Evolutionary conservation across 202 grass and related monocot species (phyloP), one percentile per base, ranked within the genome.

Genomic region (Panicum hallii): DNA sequence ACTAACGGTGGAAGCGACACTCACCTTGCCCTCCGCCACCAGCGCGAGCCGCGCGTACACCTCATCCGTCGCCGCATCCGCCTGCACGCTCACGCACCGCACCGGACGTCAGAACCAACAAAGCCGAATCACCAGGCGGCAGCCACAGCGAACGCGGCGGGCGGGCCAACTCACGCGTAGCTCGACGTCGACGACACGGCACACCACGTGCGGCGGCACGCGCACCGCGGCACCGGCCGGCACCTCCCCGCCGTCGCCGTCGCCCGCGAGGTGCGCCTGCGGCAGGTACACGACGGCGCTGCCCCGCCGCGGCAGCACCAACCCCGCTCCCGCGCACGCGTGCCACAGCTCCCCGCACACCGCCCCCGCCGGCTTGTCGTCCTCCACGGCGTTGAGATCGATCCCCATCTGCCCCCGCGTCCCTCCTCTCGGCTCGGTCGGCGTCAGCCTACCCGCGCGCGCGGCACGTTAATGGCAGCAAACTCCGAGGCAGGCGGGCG

Each of bases 281-380:
- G 93, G 96, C 19, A 99, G 88, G 86, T 99, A 99, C 48, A 99
- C 91, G 6, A 99, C 82, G 63, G 90, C 72, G 90, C 96, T 90
- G 6, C 91, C 91, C 22, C 80, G 88, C 32, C 87, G 86, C 20
- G 96, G 96, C 75, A 96, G 90, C 78, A 76, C 86, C 30, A 96
- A 80, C 32, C 87, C 74, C 0, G 93, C 86, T 11, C 97, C 93
- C 0, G 93, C 97, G 78, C 97, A 99, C 4, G 97, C 97, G 74
- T 94, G 93, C 97, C 97, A 99, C 82, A 99, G 89, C 88, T 96
- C 97, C 46, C 38, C 75, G 79, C 97, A 93, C 79, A 91, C 75
- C 15, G 67, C 61, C 5, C 15, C 87, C 46, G 4, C 71, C 78
- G 9, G 9, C 7, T 84, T 82, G 54, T 80, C 92, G 48, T 84